Conservation (phyloP, 371 early-diverging fungal species). For the Synchytrium microbalum region DNA sequence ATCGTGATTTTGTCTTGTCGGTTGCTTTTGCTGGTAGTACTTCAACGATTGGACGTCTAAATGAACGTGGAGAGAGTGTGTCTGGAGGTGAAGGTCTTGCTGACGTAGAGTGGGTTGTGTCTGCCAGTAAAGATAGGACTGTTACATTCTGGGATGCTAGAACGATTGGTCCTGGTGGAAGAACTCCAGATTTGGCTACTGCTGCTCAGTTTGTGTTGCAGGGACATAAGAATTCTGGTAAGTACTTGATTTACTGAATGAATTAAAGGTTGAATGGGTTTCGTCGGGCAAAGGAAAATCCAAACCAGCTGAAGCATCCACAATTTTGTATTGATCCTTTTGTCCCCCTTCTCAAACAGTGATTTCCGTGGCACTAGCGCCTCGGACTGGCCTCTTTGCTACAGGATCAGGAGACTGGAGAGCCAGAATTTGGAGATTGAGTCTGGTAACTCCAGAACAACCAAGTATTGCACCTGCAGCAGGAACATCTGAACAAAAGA, state of each 20-base stretch:
- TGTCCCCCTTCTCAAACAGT: conserved; percentile 38
- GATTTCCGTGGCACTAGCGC: conserved; percentile 85
- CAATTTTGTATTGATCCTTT: conserved; percentile 3
- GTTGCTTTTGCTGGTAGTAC: conserved; percentile 80
- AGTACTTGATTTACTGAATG: conserved; percentile 4
- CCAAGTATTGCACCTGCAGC: too few species aligned
- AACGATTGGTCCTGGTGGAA: background rate
- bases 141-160: conserved; percentile 93
- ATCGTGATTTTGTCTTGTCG: conserved; percentile 92
- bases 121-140: conserved; percentile 90
- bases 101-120: conserved; percentile 76
- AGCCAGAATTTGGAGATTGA: conserved; percentile 74
- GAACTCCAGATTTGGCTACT: background rate
- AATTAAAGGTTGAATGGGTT: too few species aligned
- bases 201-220: conserved; percentile 84
- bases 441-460: too few species aligned
- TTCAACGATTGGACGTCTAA: conserved; percentile 25
- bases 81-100: conserved; percentile 16
- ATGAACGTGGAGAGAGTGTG: conserved; percentile 16
- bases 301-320: conserved; percentile 4
- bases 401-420: conserved; percentile 93
- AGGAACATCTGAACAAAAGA: too few species aligned
- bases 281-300: background rate
- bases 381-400: conserved; percentile 77
- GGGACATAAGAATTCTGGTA: conserved; percentile 95